Evolutionary conservation across 177 flowering plant species (phyloP), one percentile per base, ranked within the genome.

Genomic region (Telopea speciosissima): DNA sequence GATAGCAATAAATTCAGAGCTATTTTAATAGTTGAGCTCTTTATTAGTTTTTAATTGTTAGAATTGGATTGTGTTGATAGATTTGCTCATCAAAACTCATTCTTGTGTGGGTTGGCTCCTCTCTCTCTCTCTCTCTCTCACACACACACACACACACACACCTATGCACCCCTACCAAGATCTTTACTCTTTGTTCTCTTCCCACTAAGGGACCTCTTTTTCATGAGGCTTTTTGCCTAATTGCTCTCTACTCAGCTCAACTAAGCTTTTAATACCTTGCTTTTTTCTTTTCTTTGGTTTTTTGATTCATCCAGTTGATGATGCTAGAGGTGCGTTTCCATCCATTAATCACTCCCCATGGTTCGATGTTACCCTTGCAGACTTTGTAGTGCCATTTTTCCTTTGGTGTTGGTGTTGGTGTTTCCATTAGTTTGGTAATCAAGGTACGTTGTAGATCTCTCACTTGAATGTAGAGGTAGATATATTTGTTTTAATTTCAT

Each of bases 271-370:
- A 36, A 36, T 36, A 5, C 40, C 5, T 36, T 36, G 28, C 54
- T 66, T 8, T 21, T 49, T 63, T 71, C 14, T 10, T 63, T 54
- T 40, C 54, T 66, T 8, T 21, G 59, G 60, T 71, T 19, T 14
- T 68, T n/a, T 42, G 24, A 45, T 70, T 66, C 65, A 33, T 25
- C 67, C 40, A 89, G 96, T 74, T 90, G 52, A 92, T 92, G 95
- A 92, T 92, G 96, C 93, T 63, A 96, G 97, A 73, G 89, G 90
- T 69, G 90, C 89, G 49, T 88, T 88, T 76, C 96, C 97, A 3
- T 81, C 88, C 4, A 85, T 92, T 40, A 89, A 89, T 79, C 97
- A 92, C 70, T 84, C 97, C 42, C 97, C 97, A 19, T 90, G 97
- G 96, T 85, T 85, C 67, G 92, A 91, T 21, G 81, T 87, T 59